Base-by-base conservation (phyloP, 345 rosid species). In the Durio zibethinus region DNA sequence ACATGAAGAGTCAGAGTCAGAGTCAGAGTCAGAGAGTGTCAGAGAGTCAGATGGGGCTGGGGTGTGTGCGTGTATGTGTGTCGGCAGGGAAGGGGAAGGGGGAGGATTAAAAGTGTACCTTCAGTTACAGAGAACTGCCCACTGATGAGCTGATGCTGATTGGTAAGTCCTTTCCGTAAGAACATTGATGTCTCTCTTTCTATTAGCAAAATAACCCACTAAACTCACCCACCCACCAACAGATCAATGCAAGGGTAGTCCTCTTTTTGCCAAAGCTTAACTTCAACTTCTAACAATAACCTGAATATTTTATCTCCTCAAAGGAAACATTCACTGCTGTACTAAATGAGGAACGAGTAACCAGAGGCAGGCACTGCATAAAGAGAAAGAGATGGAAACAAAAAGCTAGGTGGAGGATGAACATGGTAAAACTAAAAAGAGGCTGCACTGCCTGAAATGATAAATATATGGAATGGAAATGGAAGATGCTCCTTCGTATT, bases 211-310 rank as follows among this genome's bases (percentile, higher is more conserved):
- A 52, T 11, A 23, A 69, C 56, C 72, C 54, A 45, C 36, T 48
- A 4, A 4, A 14, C 53, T 45, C 5, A 45, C 53, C 53, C 53
- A 40, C 50, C 54, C 52, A 67, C 14, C 50, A 15, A 62, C 71
- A 68, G 53, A 56, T 1, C 2, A 9, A n/a, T 23, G 16, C 21
- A 43, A 29, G 27, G 33, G n/a, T 14, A 12, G 7, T 65, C 25
- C 72, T 68, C 35, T 43, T 68, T 68, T 68, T 10, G 54, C 73
- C 73, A 68, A 43, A 23, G 73, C 73, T 68, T 68, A 42, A 68
- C 33, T 21, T 21, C 4, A 7, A 54, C 21, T 20, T 16, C 50
- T 20, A 43, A 10, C 47, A 2, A 43, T 43, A 11, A 43, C 47
- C 11, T 2, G 47, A 50, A 16, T 50, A 15, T 6, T 4, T 16